Percentiles rank a stretch among this genome's conserved stretches.
Evolutionary conservation across 2,329 filamentous ascomycete species (phyloP).

Genomic region (Aspergillus texensis): DNA sequence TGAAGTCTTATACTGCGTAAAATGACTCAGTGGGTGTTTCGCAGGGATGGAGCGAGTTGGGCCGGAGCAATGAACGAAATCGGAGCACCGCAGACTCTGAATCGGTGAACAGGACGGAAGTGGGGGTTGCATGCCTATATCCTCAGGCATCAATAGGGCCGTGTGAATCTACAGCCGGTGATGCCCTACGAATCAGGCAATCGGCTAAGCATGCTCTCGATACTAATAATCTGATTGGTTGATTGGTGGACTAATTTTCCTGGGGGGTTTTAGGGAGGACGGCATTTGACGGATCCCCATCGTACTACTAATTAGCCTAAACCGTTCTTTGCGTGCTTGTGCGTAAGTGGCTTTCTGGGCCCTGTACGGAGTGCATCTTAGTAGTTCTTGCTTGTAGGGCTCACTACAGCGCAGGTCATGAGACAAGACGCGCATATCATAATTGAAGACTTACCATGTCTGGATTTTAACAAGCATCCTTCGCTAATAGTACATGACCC

Average conservation of each 20-base stretch:
- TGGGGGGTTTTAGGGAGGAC: background rate
- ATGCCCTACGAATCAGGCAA: slow-evolving; percentile 1
- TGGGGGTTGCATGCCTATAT: background rate
- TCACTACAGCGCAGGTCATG: no score
- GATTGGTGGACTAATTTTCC: background rate
- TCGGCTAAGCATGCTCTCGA: background rate
- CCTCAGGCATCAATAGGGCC: background rate
- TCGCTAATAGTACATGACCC: background rate
- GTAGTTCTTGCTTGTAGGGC: no score
- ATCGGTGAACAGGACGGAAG: background rate
- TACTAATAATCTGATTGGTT: background rate
- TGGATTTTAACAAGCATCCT: background rate
- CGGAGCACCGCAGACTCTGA: slow-evolving; percentile 11
- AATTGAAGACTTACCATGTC: background rate
- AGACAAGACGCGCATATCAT: background rate
- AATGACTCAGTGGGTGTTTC: background rate
- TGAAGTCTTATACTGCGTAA: background rate
- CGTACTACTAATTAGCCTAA: background rate
- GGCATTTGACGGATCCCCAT: background rate
- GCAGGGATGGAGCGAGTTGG: background rate
- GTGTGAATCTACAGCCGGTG: background rate
- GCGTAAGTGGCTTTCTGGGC: background rate
- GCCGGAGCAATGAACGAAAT: background rate
- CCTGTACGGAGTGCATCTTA: background rate
- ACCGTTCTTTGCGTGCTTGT: background rate